Base-by-base conservation (phyloP, 768 basidiomycete species). In the Tricholoma sp. region DNA sequence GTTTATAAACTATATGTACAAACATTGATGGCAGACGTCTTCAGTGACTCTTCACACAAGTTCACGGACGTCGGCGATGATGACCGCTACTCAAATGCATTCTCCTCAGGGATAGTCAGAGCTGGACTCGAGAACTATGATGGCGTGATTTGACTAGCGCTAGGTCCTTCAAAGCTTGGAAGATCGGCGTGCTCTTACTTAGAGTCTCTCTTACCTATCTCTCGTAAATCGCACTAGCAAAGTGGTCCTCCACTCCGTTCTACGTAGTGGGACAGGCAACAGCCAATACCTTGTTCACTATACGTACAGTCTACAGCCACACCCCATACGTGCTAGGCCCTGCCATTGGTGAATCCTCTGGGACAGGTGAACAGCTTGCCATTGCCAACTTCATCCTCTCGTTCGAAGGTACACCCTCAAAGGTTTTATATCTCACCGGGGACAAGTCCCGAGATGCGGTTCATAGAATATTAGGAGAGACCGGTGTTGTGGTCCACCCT, bases 401-500 rank as follows among this genome's bases (percentile, higher is more conserved):
- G 9, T 60, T 66, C 0, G 73, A 77, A 50, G 18, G 67, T 8
- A 55, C 55, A 54, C 62, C 57, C 5, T 61, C 57, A 15, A 75
- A 65, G 31, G 65, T 94, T 49, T 67, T 94, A 6, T 93, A 91
- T 66, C 77, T 96, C 8, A 90, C 85, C 10, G 92, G 92, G 18
- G 93, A 94, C 77, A 95, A 94, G 75, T 92, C 89, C 57, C 76
- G 82, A 15, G 89, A 91, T 59, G 85, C 81, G 0, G 68, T 94
- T 1, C 71, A 81, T 0, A 71, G 59, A 15, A 75, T 85, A 8
- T 71, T 94, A 36, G 55, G 59, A 0, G 73, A 72, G 0, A 78
- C 72, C 0, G 74, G 74, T 1, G 65, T 89, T 1, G 61, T 61
- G 33, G 65, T 89, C 31, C 72, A 76, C 4, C 57, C 74, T 11